These are phyloP conservation scores for Poa annua DNA, from an alignment of 176 grass and related monocot genomes.

Conservation along the genomic window DNA sequence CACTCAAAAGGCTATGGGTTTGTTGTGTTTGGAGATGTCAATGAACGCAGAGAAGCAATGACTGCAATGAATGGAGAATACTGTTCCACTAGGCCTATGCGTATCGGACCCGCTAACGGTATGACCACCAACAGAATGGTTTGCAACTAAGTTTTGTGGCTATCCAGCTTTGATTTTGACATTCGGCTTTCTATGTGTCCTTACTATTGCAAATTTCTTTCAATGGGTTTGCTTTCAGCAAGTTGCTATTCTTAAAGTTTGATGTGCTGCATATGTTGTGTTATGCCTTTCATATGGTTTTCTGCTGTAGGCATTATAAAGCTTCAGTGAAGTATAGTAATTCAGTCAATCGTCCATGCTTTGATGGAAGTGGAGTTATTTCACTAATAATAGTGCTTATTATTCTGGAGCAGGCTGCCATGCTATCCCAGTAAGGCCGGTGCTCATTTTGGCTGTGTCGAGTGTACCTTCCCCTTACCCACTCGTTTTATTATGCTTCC, in stretches of 20 bases:
- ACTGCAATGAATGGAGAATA: slow-evolving; percentile 87
- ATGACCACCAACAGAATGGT: slow-evolving; percentile 30
- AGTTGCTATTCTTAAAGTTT: slow-evolving; percentile 3
- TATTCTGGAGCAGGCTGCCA: slow-evolving; percentile 56
- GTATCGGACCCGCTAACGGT: slow-evolving; percentile 57
- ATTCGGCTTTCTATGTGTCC: background rate
- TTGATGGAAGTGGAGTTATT: slow-evolving; percentile 5
- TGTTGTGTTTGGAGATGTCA: slow-evolving; percentile 70
- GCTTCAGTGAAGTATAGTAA: background rate
- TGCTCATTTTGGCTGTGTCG: slow-evolving; percentile 7
- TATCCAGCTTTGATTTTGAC: background rate
- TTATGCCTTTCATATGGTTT: background rate
- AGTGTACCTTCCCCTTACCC: background rate
- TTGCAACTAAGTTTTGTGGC: background rate
- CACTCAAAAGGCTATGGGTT: slow-evolving; percentile 78
- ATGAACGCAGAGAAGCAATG: slow-evolving; percentile 74
- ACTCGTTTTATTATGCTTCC: background rate
- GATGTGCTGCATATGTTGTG: background rate
- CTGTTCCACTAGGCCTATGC: slow-evolving; percentile 75
- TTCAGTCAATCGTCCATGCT: background rate
- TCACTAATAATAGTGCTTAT: slow-evolving; percentile 46
- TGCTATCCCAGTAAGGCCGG: slow-evolving; percentile 45
- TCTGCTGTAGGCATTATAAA: background rate
- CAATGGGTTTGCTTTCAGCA: background rate
- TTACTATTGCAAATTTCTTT: slow-evolving; percentile 5